phyloP scores from a whole-genome alignment of 1,284 basidiomycete species.

The Marasmius fiardii region DNA sequence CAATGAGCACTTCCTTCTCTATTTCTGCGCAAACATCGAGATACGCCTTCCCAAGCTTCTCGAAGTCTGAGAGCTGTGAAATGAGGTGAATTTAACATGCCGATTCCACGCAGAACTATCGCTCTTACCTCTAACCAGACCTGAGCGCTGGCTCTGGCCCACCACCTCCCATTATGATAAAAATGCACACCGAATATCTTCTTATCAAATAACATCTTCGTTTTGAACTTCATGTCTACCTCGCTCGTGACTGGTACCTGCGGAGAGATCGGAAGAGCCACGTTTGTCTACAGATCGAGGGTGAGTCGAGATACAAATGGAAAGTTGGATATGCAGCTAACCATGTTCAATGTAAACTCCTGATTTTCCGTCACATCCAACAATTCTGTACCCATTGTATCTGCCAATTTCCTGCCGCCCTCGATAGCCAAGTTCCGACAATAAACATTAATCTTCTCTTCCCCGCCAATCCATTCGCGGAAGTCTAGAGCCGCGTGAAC shows the following conservation, averaged over 20 bases:
- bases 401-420: conserved; percentile 67
- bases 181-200: conserved; percentile 35
- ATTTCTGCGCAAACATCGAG: conserved; percentile 34
- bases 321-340: conserved; percentile 27
- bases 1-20: conserved; percentile 15
- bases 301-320: background rate
- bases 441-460: conserved; percentile 74
- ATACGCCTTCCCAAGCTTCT: conserved; percentile 41
- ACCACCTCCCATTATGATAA: conserved; percentile 56
- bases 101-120: background rate
- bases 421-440: conserved; percentile 70
- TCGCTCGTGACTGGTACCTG: conserved; percentile 27
- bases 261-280: conserved; percentile 49
- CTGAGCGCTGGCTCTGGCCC: conserved; percentile 60
- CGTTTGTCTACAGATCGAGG: conserved; percentile 41
- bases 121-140: conserved; percentile 63
- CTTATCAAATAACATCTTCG: conserved; percentile 37
- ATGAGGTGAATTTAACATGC: background rate
- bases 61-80: conserved; percentile 51
- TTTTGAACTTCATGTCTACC: conserved; percentile 30
- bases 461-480: conserved; percentile 80
- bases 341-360: conserved; percentile 77
- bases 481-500: conserved; percentile 70
- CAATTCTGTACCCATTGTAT: conserved; percentile 62
- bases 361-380: conserved; percentile 47